Evolutionary conservation across 1,284 basidiomycete genomes (phyloP).

Genomic region (Bjerkandera adusta): DNA sequence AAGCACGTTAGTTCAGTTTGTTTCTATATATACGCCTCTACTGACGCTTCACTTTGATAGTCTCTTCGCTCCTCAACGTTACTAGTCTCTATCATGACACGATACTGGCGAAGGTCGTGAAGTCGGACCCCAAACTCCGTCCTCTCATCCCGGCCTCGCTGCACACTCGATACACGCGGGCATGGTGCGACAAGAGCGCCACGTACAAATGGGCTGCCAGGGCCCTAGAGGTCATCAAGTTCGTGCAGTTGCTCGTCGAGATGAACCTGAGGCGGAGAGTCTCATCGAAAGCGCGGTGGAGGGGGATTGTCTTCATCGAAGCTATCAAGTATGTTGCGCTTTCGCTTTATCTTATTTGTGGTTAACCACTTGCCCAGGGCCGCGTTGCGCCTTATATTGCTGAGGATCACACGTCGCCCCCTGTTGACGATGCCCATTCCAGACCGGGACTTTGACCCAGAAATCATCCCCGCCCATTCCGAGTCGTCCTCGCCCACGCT

Average conservation of each 20-base stretch:
- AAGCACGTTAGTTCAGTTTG: conserved; percentile 70
- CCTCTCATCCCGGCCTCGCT: conserved; percentile 65
- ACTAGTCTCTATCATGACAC: conserved; percentile 89
- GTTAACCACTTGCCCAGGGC: conserved; percentile 47
- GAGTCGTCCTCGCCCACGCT: conserved; percentile 54
- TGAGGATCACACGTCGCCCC: conserved; percentile 74
- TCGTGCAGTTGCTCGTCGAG: conserved; percentile 80
- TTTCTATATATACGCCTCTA: conserved; percentile 7
- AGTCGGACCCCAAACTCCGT: conserved; percentile 60
- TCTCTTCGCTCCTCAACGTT: conserved; percentile 71
- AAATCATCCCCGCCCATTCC: conserved; percentile 57
- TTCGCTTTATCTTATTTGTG: conserved; percentile 9
- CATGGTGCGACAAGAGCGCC: conserved; percentile 69
- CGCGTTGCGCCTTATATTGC: conserved; percentile 64
- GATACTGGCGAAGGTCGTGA: conserved; percentile 66
- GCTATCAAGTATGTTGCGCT: conserved; percentile 65
- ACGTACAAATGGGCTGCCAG: conserved; percentile 78
- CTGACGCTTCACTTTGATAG: conserved; percentile 35
- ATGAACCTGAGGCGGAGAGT: conserved; percentile 79
- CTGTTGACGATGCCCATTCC: conserved; percentile 76
- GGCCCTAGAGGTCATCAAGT: conserved; percentile 70
- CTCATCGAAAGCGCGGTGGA: conserved; percentile 63
- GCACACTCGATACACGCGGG: conserved; percentile 79
- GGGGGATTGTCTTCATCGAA: conserved; percentile 73
- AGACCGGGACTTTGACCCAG: conserved; percentile 82